Evolutionary conservation across 2,329 filamentous ascomycete genomes (phyloP).

Genomic region (Claviceps sp.): DNA sequence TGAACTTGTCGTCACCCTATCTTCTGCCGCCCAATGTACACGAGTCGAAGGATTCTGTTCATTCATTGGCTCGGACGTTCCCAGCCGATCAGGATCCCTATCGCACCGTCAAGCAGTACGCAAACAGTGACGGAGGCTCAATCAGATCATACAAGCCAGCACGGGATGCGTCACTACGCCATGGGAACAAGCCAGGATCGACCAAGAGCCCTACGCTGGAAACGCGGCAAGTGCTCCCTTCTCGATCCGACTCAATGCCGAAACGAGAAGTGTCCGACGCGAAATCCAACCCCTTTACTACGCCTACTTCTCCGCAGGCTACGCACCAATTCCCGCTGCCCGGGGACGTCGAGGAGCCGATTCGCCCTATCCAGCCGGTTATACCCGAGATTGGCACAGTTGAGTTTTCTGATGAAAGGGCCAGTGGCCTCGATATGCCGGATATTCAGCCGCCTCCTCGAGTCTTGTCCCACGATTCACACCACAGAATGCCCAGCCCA

Average conservation of each 20-base stretch:
- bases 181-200: conserved; percentile 25
- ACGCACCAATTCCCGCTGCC: conserved; percentile 10
- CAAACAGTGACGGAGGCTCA: conserved; percentile 42
- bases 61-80: conserved; percentile 68
- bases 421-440: conserved; percentile 13
- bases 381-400: conserved; percentile 27
- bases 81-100: conserved; percentile 75
- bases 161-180: conserved; percentile 31
- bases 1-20: conserved; percentile 74
- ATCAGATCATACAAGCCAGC: conserved; percentile 36
- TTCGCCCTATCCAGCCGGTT: conserved; percentile 20
- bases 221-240: conserved; percentile 17
- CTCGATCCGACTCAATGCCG: conserved; percentile 30
- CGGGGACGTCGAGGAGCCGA: conserved; percentile 13
- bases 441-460: conserved; percentile 17
- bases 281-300: conserved; percentile 22
- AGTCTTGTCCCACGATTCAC: conserved; percentile 16
- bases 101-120: conserved; percentile 46
- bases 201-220: conserved; percentile 11
- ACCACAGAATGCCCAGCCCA: conserved; percentile 12
- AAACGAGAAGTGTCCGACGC: conserved; percentile 22
- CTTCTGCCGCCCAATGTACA: conserved; percentile 77
- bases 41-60: conserved; percentile 70
- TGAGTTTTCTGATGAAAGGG: conserved; percentile 16
- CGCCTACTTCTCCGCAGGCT: conserved; percentile 19